Evolutionary conservation across 805 yeast genomes (phyloP), one percentile per base, ranked within the genome.

Genomic region (Wickerhamomyces bovis): DNA sequence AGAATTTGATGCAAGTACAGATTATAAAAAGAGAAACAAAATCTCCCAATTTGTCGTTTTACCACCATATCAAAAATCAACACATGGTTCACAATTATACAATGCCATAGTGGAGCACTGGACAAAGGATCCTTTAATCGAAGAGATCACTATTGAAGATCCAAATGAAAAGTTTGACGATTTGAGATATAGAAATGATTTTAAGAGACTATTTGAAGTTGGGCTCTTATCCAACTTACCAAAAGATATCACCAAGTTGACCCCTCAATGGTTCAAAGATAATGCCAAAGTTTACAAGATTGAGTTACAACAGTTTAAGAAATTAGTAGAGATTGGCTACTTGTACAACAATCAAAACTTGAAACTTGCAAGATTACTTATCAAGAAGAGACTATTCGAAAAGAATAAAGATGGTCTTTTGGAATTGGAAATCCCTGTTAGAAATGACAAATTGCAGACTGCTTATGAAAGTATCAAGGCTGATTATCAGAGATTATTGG

Each of bases 141-240:
- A 68, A 30, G 95, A 90, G 56, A 75, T 94, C 36, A 88, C 92
- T 0, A 89, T 94, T 4, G 98, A 94, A 62, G 99, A 94, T 62
- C 98, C 98, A 3, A 86, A 85, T 59, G 97, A 89, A 61, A 79
- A 80, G 31, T 92, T 94, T 66, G 99, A 94, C 60, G 95, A 87
- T 59, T 69, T 94, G 54, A 75, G 99, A 48, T 97, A 94, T 61
- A 70, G 92, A 28, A 76, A 81, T 52, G 98, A 94, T 59, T 69
- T 89, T 53, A 65, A 68, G 47, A 67, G 82, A 54, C 62, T 83
- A 28, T 62, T 65, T 33, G 56, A 63, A 22, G 49, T 50, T 1
- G 65, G 68, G 0, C 56, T 68, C 41, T 58, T 72, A 25, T 49
- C 60, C 9, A 56, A 64, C n/a, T 47, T 47, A 50, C 58, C 54